Percentiles rank a stretch among this genome's conserved stretches.
phyloP scores from a whole-genome alignment of 257 asterid species.

The Cinchona pubescens region DNA sequence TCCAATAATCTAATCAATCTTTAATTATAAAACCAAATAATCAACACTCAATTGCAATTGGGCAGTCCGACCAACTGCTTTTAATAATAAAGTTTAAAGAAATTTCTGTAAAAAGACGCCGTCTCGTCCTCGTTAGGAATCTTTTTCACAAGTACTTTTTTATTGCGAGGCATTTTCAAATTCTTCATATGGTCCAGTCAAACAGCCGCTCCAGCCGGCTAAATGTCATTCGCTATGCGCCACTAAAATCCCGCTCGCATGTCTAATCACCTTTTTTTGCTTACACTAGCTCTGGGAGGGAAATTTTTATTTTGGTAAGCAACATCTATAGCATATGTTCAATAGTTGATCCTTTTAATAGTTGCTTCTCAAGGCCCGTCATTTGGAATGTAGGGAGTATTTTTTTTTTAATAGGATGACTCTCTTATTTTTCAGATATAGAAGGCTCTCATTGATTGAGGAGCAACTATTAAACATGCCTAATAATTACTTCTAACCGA shows the following conservation, averaged over 20 bases:
- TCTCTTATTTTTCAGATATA: too few species aligned
- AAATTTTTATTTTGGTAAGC: too few species aligned
- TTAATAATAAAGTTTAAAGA: background rate
- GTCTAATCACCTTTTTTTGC: background rate
- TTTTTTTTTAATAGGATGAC: too few species aligned
- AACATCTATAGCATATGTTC: too few species aligned
- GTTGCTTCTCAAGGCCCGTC: too few species aligned
- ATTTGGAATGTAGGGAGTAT: too few species aligned
- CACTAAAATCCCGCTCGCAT: background rate
- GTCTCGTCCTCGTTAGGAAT: constrained; percentile 3
- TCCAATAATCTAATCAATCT: background rate
- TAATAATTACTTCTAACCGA: too few species aligned
- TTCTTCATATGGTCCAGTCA: constrained; percentile 7
- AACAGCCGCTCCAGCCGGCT: constrained; percentile 9
- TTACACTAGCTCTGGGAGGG: too few species aligned
- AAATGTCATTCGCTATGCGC: constrained; percentile 9
- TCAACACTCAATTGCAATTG: background rate
- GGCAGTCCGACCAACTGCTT: too few species aligned
- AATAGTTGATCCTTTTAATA: too few species aligned
- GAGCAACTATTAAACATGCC: too few species aligned
- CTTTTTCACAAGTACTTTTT: background rate
- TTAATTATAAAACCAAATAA: background rate
- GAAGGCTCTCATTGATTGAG: too few species aligned
- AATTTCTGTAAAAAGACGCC: background rate
- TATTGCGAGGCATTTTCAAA: background rate